phyloP scores from a whole-genome alignment of 345 rosid species.

The Euphorbia lathyris region DNA sequence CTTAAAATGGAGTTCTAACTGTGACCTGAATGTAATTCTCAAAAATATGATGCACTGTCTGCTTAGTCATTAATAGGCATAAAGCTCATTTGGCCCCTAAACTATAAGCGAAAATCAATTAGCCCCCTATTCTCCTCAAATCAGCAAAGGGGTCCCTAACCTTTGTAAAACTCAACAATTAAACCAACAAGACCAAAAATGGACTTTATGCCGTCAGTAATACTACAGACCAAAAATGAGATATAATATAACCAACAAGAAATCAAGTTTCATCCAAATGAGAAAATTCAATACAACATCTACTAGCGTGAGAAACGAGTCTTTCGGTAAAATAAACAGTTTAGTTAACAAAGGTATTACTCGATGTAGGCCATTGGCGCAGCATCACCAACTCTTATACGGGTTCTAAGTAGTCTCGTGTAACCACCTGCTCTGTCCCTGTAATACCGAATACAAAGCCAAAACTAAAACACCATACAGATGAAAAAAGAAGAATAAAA shows the following conservation, averaged over 20 bases:
- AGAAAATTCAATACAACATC: neutral
- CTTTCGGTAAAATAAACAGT: neutral
- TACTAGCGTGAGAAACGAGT: slow-evolving; percentile 1
- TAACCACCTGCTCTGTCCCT: slow-evolving; percentile 95
- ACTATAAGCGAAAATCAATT: too few species aligned
- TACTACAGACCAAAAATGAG: neutral
- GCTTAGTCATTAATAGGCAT: too few species aligned
- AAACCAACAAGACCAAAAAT: too few species aligned
- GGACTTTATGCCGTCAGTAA: too few species aligned
- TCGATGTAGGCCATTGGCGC: slow-evolving; percentile 94
- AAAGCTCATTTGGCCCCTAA: too few species aligned
- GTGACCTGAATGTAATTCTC: too few species aligned
- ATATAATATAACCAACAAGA: neutral
- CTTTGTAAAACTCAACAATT: too few species aligned
- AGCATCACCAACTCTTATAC: slow-evolving; percentile 93
- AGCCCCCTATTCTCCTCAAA: too few species aligned
- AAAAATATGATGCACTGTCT: too few species aligned
- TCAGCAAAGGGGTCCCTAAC: too few species aligned
- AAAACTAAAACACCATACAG: slow-evolving; percentile 5
- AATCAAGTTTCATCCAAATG: neutral
- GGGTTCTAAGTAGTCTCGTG: slow-evolving; percentile 84
- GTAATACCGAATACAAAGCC: slow-evolving; percentile 19
- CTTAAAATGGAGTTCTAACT: too few species aligned
- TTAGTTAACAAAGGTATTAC: slow-evolving; percentile 40
- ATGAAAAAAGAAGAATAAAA: neutral